phyloP scores from a whole-genome alignment of 495 filamentous ascomycete genomes.

The Platismatia glauca region DNA sequence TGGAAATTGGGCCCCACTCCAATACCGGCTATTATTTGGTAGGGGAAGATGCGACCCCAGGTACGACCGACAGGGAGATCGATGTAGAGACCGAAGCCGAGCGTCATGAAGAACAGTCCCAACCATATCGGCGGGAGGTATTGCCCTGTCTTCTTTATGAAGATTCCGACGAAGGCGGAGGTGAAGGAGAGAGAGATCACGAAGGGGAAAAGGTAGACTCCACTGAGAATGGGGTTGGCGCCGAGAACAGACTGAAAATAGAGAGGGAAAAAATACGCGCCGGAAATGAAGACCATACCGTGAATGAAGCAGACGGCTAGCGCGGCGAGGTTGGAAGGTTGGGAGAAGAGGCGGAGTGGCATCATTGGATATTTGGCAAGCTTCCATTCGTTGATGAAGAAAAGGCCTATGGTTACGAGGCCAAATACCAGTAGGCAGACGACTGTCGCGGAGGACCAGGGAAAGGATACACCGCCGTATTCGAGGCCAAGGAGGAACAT shows the following conservation, averaged over 20 bases:
- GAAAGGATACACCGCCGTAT: slow-evolving; percentile 54
- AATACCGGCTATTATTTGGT: slow-evolving; percentile 44
- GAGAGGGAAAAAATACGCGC: slow-evolving; percentile 44
- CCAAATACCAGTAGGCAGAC: slow-evolving; percentile 68
- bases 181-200: slow-evolving; percentile 59
- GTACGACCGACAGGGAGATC: slow-evolving; percentile 38
- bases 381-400: slow-evolving; percentile 57
- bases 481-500: slow-evolving; percentile 65
- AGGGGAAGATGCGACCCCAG: slow-evolving; percentile 46
- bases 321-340: slow-evolving; percentile 37
- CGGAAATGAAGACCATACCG: slow-evolving; percentile 37
- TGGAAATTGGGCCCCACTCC: slow-evolving; percentile 52
- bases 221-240: slow-evolving; percentile 61
- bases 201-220: slow-evolving; percentile 71
- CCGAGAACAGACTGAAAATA: slow-evolving; percentile 57
- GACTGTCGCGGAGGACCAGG: slow-evolving; percentile 58
- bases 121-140: slow-evolving; percentile 41
- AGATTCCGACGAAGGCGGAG: slow-evolving; percentile 55
- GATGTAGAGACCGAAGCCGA: slow-evolving; percentile 49
- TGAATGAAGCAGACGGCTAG: slow-evolving; percentile 35
- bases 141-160: slow-evolving; percentile 62
- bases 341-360: slow-evolving; percentile 53
- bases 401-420: slow-evolving; percentile 43
- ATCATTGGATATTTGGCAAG: slow-evolving; percentile 62
- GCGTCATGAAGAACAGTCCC: slow-evolving; percentile 42